A percentile compares a stretch with the other conserved stretches of the same genome.
These are phyloP conservation scores for Lipomyces sp. DNA, from an alignment of 805 yeast species.

Conservation along the genomic window DNA sequence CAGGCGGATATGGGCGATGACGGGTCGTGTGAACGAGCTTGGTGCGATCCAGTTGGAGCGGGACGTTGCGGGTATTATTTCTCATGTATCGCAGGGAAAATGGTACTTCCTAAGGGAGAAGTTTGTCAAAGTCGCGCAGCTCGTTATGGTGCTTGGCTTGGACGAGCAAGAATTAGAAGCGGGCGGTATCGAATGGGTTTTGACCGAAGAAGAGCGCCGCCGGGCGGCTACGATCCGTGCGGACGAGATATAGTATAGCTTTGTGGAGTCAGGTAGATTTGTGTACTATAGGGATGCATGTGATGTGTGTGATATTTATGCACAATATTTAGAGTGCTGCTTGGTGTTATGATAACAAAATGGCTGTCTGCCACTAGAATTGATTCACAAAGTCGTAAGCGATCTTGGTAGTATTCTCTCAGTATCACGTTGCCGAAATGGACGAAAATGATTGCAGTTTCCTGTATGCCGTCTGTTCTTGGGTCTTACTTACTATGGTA, in stretches of 20 bases:
- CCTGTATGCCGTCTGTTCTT: too few species aligned
- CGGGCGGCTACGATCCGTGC: conserved; percentile 64
- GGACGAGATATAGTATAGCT: conserved; percentile 29
- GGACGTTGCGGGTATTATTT: conserved; percentile 74
- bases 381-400: too few species aligned
- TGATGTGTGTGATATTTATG: not conserved
- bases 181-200: conserved; percentile 63
- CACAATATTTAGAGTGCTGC: not conserved
- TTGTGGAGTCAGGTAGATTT: not conserved
- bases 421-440: too few species aligned
- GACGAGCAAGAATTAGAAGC: conserved; percentile 68
- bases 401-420: too few species aligned
- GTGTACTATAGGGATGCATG: conserved; percentile 3
- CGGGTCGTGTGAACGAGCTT: conserved; percentile 72
- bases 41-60: conserved; percentile 85
- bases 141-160: conserved; percentile 78
- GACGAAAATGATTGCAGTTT: too few species aligned
- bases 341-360: too few species aligned
- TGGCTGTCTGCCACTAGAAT: too few species aligned
- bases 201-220: conserved; percentile 75
- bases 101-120: conserved; percentile 76
- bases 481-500: too few species aligned
- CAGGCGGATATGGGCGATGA: conserved; percentile 66
- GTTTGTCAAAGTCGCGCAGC: conserved; percentile 81
- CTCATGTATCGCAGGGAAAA: conserved; percentile 65